Conservation (phyloP, 2,329 filamentous ascomycete genomes). For the Hymenoscyphus albidus region DNA sequence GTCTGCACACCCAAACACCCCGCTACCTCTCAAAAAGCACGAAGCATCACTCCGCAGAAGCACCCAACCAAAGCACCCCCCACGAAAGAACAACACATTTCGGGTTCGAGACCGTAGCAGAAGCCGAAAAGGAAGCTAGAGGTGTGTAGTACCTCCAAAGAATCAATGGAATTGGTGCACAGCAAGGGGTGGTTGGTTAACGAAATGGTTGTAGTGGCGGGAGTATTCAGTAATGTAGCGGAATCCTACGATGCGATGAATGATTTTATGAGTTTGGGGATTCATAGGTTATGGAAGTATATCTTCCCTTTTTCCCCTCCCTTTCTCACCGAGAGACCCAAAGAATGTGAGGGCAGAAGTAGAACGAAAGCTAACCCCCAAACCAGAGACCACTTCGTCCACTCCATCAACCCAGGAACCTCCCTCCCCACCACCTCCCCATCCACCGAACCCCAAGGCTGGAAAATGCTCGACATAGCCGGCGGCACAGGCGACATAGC, state of each 20-base stretch:
- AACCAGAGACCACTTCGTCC: conserved; percentile 80
- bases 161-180: neutral
- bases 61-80: conserved; percentile 22
- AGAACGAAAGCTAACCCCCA: neutral
- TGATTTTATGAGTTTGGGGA: conserved; percentile 96
- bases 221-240: conserved; percentile 92
- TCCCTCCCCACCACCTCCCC: conserved; percentile 42
- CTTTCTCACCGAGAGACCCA: neutral
- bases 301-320: conserved; percentile 26
- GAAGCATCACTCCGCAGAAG: conserved; percentile 16
- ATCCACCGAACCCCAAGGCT: conserved; percentile 45
- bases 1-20: conserved; percentile 15
- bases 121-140: conserved; percentile 35
- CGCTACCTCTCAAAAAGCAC: conserved; percentile 22
- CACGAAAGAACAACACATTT: conserved; percentile 36
- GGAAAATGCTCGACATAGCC: conserved; percentile 88
- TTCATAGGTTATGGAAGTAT: conserved; percentile 90
- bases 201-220: conserved; percentile 41
- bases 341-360: no score
- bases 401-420: conserved; percentile 69
- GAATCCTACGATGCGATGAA: conserved; percentile 94
- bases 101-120: conserved; percentile 36
- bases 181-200: neutral
- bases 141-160: conserved; percentile 22
- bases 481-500: conserved; percentile 97